These are phyloP conservation scores for Phytophthora chlamydospora DNA, from an alignment of 352 stramenopile genomes.

Conservation along the genomic window DNA sequence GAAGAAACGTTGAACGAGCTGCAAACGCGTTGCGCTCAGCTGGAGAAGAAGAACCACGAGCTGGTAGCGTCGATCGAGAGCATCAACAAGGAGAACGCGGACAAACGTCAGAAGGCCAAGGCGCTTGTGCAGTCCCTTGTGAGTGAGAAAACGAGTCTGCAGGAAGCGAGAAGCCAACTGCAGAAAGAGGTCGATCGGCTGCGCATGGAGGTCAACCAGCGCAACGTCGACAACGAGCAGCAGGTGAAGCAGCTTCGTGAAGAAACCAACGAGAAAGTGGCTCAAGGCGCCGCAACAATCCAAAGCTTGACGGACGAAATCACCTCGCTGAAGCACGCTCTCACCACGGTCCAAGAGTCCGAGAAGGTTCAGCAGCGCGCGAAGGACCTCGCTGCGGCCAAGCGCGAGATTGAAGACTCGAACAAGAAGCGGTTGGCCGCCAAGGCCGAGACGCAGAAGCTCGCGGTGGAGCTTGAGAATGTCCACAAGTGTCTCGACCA, in stretches of 20 bases:
- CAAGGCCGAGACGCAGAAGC: slow-evolving; percentile 82
- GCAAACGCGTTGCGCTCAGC: slow-evolving; percentile 39
- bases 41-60: slow-evolving; percentile 70
- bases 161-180: slow-evolving; percentile 51
- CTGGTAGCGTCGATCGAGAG: slow-evolving; percentile 43
- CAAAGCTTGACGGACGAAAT: slow-evolving; percentile 71
- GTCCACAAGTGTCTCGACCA: slow-evolving; percentile 69
- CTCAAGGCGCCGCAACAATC: slow-evolving; percentile 45
- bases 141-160: slow-evolving; percentile 63
- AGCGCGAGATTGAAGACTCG: slow-evolving; percentile 77
- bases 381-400: slow-evolving; percentile 66
- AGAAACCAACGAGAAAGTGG: slow-evolving; percentile 56
- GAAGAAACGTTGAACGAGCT: slow-evolving; percentile 46
- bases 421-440: slow-evolving; percentile 86
- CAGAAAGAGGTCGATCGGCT: slow-evolving; percentile 76
- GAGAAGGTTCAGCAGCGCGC: slow-evolving; percentile 75
- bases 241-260: slow-evolving; percentile 67
- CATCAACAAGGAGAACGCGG: slow-evolving; percentile 59
- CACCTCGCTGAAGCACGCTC: slow-evolving; percentile 55
- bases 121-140: slow-evolving; percentile 66
- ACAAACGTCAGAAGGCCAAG: slow-evolving; percentile 80
- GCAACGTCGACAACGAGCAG: slow-evolving; percentile 74
- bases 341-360: slow-evolving; percentile 69
- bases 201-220: slow-evolving; percentile 78
- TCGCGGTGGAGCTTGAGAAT: slow-evolving; percentile 73